phyloP scores from a whole-genome alignment of 163 green algal species.

The Volvox carteri region DNA sequence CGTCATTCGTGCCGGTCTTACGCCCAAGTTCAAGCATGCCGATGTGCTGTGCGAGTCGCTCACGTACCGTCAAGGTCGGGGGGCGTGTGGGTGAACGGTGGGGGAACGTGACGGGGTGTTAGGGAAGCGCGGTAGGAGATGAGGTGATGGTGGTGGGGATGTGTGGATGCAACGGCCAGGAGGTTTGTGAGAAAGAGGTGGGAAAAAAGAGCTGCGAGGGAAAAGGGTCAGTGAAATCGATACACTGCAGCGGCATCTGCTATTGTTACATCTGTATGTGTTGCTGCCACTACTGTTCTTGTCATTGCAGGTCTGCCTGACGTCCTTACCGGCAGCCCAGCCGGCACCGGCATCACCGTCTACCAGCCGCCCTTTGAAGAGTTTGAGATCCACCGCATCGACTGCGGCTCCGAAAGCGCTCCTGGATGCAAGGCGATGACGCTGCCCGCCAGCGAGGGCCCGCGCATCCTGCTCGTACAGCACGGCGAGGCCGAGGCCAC shows the following conservation, averaged over 20 bases:
- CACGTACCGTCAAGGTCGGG: constrained; percentile 87
- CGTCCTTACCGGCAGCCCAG: constrained; percentile 70
- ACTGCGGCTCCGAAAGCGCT: constrained; percentile 53
- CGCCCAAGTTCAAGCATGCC: constrained; percentile 94
- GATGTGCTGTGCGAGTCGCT: constrained; percentile 90
- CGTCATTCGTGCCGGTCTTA: constrained; percentile 97
- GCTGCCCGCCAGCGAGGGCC: constrained; percentile 75
- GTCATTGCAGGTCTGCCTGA: constrained; percentile 77
- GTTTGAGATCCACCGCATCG: constrained; percentile 87
- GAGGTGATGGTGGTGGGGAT: no score
- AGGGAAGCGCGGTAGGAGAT: no score
- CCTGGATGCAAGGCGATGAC: constrained; percentile 27
- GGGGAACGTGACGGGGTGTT: no score
- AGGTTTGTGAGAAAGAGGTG: no score
- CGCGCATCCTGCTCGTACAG: constrained; percentile 79
- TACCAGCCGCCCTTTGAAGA: constrained; percentile 92
- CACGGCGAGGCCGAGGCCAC: constrained; percentile 50
- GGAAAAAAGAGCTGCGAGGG: no score
- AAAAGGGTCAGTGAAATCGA: no score
- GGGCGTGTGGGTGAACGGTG: no score
- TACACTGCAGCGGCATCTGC: no score
- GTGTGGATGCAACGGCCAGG: no score
- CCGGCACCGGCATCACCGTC: not conserved
- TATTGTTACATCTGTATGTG: no score
- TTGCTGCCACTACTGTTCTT: no score